Conservation (phyloP, 73 alveolate species). For the Diophrys sp. region DNA sequence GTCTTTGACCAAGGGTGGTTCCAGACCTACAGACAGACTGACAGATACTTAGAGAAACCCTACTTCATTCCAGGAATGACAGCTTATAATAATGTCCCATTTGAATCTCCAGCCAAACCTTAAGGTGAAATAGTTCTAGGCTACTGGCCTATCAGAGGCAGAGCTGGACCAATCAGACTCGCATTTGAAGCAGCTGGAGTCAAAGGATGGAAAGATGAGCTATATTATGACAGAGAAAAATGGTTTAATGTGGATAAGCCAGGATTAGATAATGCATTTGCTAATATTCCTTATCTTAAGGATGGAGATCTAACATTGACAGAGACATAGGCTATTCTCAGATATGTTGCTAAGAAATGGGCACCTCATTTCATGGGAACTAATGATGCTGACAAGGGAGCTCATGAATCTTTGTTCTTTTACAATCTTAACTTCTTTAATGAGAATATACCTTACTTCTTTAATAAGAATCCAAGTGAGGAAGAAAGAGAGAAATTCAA, state of each 20-base stretch:
- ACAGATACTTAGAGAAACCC: background rate
- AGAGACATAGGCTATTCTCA: constrained; percentile 16
- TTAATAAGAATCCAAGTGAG: constrained; percentile 9
- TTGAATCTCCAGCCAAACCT: background rate
- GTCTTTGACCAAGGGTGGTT: background rate
- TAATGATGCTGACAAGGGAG: constrained; percentile 8
- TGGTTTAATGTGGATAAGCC: background rate
- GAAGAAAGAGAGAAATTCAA: constrained; percentile 1
- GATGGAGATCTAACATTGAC: constrained; percentile 28
- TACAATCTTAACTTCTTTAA: background rate
- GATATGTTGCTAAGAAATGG: constrained; percentile 1
- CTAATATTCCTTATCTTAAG: constrained; percentile 20
- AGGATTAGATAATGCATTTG: constrained; percentile 4
- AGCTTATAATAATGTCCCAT: background rate
- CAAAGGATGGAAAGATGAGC: background rate
- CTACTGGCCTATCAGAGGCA: constrained; percentile 4
- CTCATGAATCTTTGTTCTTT: constrained; percentile 11
- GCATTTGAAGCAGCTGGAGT: constrained; percentile 9
- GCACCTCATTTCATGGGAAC: constrained; percentile 10
- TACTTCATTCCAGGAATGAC: background rate
- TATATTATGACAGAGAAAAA: background rate
- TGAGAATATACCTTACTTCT: background rate
- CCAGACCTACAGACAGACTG: background rate
- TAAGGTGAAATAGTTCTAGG: background rate
- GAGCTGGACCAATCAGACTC: background rate